A percentile compares a stretch with the other conserved stretches of the same genome.
phyloP scores from a whole-genome alignment of 2,329 filamentous ascomycete species.

The Calonectria naviculata region DNA sequence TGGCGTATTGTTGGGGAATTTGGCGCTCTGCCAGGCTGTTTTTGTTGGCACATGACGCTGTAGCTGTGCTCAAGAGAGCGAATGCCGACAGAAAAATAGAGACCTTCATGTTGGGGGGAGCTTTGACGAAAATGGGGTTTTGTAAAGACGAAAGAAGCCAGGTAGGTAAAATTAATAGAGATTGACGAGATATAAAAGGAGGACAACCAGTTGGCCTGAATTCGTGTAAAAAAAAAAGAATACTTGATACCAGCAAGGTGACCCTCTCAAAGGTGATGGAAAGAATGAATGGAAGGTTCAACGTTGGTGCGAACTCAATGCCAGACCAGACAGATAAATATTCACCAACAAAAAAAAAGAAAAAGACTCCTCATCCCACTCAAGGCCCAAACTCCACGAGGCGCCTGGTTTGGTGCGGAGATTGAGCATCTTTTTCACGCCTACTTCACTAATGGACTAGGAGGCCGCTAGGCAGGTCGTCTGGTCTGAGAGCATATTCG shows the following conservation, averaged over 20 bases:
- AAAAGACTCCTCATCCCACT: too few species aligned
- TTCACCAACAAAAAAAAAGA: too few species aligned
- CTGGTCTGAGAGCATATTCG: background rate
- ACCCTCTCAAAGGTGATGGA: background rate
- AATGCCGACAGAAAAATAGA: constrained; percentile 10
- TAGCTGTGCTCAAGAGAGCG: constrained; percentile 2
- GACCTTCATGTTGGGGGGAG: constrained; percentile 21
- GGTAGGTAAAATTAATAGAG: background rate
- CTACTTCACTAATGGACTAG: background rate
- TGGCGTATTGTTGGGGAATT: background rate
- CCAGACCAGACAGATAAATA: background rate
- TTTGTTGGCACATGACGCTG: background rate
- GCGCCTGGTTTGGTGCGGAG: background rate
- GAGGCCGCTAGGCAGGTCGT: background rate
- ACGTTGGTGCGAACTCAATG: background rate
- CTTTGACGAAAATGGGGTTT: background rate
- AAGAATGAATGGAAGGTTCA: background rate
- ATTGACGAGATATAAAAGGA: background rate
- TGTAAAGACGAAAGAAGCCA: background rate
- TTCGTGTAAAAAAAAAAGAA: background rate
- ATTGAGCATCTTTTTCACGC: constrained; percentile 1
- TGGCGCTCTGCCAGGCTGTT: background rate
- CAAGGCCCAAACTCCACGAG: background rate
- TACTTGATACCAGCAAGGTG: background rate
- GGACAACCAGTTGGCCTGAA: background rate